Base-by-base conservation (phyloP, 2,329 filamentous ascomycete genomes). In the Nothophoma quercina region DNA sequence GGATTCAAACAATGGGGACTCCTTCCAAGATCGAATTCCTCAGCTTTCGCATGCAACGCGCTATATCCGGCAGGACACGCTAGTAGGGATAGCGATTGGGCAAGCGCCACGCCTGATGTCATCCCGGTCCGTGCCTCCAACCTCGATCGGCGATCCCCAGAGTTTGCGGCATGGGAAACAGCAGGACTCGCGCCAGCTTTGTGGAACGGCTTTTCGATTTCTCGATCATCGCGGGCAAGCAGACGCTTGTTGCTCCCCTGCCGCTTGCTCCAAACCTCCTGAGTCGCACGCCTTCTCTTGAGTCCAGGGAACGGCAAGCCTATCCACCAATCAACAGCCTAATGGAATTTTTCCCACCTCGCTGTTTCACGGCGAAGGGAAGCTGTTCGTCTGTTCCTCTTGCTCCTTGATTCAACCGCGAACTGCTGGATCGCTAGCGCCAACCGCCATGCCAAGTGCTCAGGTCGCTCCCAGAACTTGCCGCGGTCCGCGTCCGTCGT, bases 11-110 rank as follows among this genome's bases (percentile, higher is more conserved):
- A 48, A 39, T 43, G 42, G 42, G 36, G 25, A 45, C 28, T 41
- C n/a, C 25, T 28, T 22, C 42, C 39, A 33, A 34, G 50, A 53
- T 48, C 25, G 50, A 53, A 48, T 53, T 53, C 50, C 50, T 48
- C 32, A 43, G 43, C 50, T 53, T 53, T 53, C 33, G 50, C 50
- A 53, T 53, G 43, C 50, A 43, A 42, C 32, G 38, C 50, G 43
- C 43, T 53, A 47, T 39, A 33, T 35, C 50, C 32, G 43, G 25
- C 15, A 33, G 10, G 44, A 7, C 21, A 13, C 19, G 33, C 50
- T 34, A 44, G 36, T 34, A 43, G 19, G 25, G 28, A 19, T 16
- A 25, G 38, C 21, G 15, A 53, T 53, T 48, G 50, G 50, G 9
- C 33, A 44, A 29, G 32, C 28, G 34, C 18, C 18, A 3, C n/a